phyloP scores from a whole-genome alignment of 306 rosid species.

The Cyamopsis tetragonoloba region DNA sequence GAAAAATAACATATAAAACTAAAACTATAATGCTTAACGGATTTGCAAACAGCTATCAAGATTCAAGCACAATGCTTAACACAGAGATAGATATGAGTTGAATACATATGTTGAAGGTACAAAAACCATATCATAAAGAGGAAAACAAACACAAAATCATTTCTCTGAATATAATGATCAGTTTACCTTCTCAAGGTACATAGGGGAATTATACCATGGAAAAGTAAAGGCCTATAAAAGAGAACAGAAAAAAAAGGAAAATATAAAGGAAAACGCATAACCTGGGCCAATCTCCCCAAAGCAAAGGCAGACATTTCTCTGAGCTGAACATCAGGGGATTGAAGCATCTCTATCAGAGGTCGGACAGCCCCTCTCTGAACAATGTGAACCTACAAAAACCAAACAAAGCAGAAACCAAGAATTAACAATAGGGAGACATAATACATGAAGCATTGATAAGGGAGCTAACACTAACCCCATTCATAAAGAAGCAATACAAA shows the following conservation, averaged over 20 bases:
- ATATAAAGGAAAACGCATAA: slow-evolving; percentile 21
- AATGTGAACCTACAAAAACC: slow-evolving; percentile 66
- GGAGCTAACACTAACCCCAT: neutral
- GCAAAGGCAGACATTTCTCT: slow-evolving; percentile 96
- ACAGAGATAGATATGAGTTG: neutral
- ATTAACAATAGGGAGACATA: neutral
- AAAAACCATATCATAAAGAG: slow-evolving; percentile 3
- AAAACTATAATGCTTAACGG: too few relatives aligned
- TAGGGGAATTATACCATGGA: neutral
- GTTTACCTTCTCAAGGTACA: neutral
- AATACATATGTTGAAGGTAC: neutral
- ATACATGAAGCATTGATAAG: neutral
- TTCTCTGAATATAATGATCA: neutral
- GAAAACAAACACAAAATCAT: neutral
- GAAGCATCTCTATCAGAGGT: slow-evolving; percentile 93
- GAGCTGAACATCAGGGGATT: slow-evolving; percentile 74
- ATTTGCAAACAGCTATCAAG: too few relatives aligned
- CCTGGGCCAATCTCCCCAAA: slow-evolving; percentile 94
- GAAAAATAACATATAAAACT: too few relatives aligned
- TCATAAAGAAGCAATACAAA: neutral
- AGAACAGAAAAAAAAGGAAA: too few relatives aligned
- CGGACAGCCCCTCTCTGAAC: slow-evolving; percentile 93
- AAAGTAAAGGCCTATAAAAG: too few relatives aligned
- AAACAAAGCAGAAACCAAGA: slow-evolving; percentile 3
- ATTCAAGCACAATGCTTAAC: neutral